Evolutionary conservation across 805 yeast genomes (phyloP).

Genomic region (Kodamaea neixiangensis): DNA sequence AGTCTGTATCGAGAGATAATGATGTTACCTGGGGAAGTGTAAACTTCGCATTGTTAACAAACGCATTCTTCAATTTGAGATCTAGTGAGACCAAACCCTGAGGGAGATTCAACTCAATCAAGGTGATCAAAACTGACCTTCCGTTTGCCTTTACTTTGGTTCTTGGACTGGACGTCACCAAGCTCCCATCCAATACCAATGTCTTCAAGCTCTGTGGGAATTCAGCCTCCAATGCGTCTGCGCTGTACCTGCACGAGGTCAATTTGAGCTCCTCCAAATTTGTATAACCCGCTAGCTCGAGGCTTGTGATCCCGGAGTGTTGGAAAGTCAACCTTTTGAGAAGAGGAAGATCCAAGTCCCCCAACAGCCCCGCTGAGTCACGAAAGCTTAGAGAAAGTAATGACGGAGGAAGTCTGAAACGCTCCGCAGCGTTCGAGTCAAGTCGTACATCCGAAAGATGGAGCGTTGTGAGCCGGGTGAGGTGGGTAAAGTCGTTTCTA

Average conservation of each 20-base stretch:
- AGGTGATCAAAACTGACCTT: not conserved
- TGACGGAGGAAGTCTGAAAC: not conserved
- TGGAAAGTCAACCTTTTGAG: not conserved
- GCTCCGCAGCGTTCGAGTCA: not conserved
- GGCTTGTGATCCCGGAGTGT: not conserved
- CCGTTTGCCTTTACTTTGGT: not conserved
- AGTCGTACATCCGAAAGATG: not conserved
- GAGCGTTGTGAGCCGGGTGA: not conserved
- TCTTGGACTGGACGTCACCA: not conserved
- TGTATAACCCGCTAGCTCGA: not conserved
- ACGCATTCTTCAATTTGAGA: not conserved
- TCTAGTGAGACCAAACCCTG: not conserved
- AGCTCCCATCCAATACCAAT: not conserved
- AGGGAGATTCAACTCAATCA: not conserved
- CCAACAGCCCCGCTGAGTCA: not conserved
- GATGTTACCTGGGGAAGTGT: not conserved
- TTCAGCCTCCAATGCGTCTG: not conserved
- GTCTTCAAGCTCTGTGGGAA: not conserved
- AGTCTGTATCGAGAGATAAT: not conserved
- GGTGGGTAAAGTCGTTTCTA: not conserved
- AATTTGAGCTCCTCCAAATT: not conserved
- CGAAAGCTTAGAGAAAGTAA: not conserved
- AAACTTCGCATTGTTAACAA: not conserved
- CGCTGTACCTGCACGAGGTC: not conserved
- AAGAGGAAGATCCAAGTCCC: not conserved